Percentiles rank a stretch among this genome's conserved stretches.
These are phyloP conservation scores for Catharanthus roseus DNA, from an alignment of 257 asterid species.

Conservation along the genomic window DNA sequence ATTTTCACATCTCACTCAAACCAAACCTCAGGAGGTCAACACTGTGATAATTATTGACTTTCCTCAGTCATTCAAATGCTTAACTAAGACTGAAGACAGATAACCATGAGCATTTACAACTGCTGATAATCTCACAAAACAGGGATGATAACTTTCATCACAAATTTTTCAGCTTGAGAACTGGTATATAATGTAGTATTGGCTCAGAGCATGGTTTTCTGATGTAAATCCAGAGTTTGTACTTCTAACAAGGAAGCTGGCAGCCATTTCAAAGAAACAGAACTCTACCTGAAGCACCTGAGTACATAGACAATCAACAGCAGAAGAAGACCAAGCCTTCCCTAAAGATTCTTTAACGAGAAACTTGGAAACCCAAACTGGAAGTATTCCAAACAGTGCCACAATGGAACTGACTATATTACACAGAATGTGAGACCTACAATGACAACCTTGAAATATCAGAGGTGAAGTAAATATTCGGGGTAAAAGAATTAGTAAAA, in stretches of 20 bases:
- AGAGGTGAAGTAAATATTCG: neutral
- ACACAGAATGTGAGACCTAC: constrained; percentile 52
- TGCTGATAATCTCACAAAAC: too few species aligned
- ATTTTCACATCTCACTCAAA: neutral
- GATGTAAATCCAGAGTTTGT: neutral
- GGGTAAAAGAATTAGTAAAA: neutral
- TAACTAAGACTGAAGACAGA: neutral
- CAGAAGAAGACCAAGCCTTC: constrained; percentile 63
- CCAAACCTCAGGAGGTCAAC: neutral
- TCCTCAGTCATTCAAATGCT: neutral
- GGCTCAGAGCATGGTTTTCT: neutral
- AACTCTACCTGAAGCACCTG: constrained; percentile 60
- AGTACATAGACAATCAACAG: constrained; percentile 52
- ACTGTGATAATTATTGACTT: neutral
- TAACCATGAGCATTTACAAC: neutral
- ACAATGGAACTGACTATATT: constrained; percentile 49
- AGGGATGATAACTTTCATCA: neutral
- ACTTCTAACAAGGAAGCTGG: neutral
- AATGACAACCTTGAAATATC: constrained; percentile 5
- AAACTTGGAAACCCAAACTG: constrained; percentile 39
- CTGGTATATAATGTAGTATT: neutral
- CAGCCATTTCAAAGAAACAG: neutral
- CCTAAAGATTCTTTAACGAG: constrained; percentile 50
- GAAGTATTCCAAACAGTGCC: constrained; percentile 58
- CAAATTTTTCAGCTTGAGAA: neutral